Percentiles rank a stretch among this genome's conserved stretches.
Conservation (phyloP, 768 basidiomycete genomes). For the Suillus americanus region DNA sequence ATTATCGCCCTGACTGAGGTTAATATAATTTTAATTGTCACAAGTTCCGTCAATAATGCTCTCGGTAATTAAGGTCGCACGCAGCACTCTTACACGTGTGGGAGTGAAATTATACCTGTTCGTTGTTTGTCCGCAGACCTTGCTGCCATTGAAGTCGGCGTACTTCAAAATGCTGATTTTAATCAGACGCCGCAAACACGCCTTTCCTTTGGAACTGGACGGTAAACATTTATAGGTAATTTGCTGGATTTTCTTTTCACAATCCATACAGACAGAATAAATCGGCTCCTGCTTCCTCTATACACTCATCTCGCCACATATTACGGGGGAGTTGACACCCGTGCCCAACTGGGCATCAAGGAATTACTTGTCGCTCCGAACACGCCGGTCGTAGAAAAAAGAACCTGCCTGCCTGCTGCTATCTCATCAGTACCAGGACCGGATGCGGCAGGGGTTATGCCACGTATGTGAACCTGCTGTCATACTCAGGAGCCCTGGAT, state of each 20-base stretch:
- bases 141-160: slow-evolving; percentile 42
- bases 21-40: slow-evolving; percentile 19
- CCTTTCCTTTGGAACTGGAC: slow-evolving; percentile 26
- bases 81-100: slow-evolving; percentile 42
- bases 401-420: slow-evolving; percentile 10
- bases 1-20: slow-evolving; percentile 54
- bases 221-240: slow-evolving; percentile 17
- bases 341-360: slow-evolving; percentile 35
- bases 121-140: slow-evolving; percentile 40
- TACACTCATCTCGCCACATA: slow-evolving; percentile 29
- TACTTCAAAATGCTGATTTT: slow-evolving; percentile 50
- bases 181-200: slow-evolving; percentile 34
- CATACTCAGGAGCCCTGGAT: neutral
- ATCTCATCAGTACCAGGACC: slow-evolving; percentile 7
- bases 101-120: slow-evolving; percentile 47
- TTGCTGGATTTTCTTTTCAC: slow-evolving; percentile 4
- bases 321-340: slow-evolving; percentile 27
- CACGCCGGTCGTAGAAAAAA: neutral
- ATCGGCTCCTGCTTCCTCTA: slow-evolving; percentile 34
- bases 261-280: slow-evolving; percentile 28
- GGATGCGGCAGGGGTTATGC: slow-evolving; percentile 29
- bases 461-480: slow-evolving; percentile 32
- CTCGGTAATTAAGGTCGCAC: slow-evolving; percentile 38
- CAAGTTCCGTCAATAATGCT: neutral
- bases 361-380: slow-evolving; percentile 24